Conservation (phyloP, 2,329 filamentous ascomycete genomes). For the Geosmithia flava region DNA sequence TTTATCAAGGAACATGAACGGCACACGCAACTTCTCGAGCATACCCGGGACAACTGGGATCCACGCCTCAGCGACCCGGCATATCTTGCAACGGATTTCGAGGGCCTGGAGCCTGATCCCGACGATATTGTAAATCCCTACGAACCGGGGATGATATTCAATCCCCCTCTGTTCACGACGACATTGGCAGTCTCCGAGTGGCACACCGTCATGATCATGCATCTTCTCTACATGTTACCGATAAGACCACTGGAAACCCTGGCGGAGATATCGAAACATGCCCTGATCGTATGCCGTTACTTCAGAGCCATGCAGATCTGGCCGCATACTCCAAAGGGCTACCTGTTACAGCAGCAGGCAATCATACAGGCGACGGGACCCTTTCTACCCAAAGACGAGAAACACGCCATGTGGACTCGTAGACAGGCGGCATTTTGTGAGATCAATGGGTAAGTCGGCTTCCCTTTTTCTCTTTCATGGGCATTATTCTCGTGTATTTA, state of each 20-base stretch:
- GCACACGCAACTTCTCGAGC: conserved; percentile 32
- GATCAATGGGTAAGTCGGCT: conserved; percentile 54
- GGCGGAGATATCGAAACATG: conserved; percentile 45
- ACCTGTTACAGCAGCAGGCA: conserved; percentile 61
- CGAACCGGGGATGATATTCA: conserved; percentile 54
- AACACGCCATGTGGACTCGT: conserved; percentile 67
- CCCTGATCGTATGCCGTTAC: conserved; percentile 61
- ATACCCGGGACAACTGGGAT: conserved; percentile 46
- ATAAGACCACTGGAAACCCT: conserved; percentile 36
- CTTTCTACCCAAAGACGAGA: conserved; percentile 65
- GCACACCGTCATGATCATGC: conserved; percentile 69
- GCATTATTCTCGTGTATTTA: neutral
- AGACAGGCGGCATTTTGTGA: conserved; percentile 71
- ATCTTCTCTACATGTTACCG: conserved; percentile 57
- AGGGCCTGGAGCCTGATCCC: conserved; percentile 35
- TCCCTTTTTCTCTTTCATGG: neutral
- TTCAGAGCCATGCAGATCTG: conserved; percentile 69
- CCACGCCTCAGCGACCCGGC: conserved; percentile 46
- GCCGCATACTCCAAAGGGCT: conserved; percentile 57
- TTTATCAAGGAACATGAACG: conserved; percentile 51
- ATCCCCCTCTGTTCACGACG: conserved; percentile 57
- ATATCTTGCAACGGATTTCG: conserved; percentile 52
- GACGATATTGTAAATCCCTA: conserved; percentile 67
- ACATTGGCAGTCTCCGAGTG: conserved; percentile 69
- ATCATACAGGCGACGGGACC: conserved; percentile 64